Conservation (phyloP, 306 rosid genomes). For the Quillaja saponaria region DNA sequence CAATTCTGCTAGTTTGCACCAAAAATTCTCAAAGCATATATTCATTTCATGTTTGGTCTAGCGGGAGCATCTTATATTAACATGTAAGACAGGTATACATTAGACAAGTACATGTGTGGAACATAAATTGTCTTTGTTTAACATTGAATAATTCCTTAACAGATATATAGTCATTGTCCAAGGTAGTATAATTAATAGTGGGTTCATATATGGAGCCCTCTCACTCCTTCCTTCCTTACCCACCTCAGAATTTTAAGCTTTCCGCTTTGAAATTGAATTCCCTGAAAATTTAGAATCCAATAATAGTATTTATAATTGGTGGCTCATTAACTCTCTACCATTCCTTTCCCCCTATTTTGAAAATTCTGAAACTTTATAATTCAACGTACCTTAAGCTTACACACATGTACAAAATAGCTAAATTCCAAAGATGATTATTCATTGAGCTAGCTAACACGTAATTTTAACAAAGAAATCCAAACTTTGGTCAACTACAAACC, state of each 20-base stretch:
- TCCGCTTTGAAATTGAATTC: not conserved
- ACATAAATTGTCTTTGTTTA: conserved; percentile 19
- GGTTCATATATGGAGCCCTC: conserved; percentile 29
- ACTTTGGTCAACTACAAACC: not conserved
- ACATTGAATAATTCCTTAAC: not conserved
- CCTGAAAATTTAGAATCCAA: too few relatives aligned
- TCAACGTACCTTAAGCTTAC: not conserved
- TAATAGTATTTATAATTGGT: not conserved
- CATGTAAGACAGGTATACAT: conserved; percentile 15
- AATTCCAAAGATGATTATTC: conserved; percentile 17
- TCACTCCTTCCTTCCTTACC: not conserved
- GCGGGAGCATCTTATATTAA: conserved; percentile 32
- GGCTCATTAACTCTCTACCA: conserved; percentile 17
- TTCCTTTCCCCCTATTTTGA: not conserved
- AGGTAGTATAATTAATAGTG: not conserved
- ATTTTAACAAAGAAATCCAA: not conserved
- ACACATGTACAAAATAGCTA: conserved; percentile 12
- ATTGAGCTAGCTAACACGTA: conserved; percentile 15
- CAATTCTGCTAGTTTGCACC: conserved; percentile 21
- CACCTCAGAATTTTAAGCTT: conserved; percentile 6
- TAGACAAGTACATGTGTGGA: conserved; percentile 37
- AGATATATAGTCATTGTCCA: not conserved
- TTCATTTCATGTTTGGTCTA: conserved; percentile 40
- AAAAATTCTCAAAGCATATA: conserved; percentile 7
- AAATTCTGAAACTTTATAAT: not conserved